A percentile compares a stretch with the other conserved stretches of the same genome.
These are phyloP conservation scores for Eleusine indica DNA, from an alignment of 176 grass and related monocot genomes.

Conservation along the genomic window DNA sequence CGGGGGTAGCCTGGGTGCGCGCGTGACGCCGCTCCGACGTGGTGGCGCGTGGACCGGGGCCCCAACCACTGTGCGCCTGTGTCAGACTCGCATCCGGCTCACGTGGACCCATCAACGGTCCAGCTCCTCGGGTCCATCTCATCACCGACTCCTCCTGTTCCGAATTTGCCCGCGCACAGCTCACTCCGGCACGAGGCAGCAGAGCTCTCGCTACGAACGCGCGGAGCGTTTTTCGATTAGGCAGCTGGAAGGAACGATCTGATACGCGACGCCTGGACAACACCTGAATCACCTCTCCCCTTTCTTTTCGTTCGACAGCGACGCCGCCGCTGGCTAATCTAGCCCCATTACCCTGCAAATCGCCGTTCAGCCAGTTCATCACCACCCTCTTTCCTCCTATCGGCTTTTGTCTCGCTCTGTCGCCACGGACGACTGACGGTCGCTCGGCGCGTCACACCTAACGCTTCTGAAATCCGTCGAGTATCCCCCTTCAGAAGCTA, in stretches of 20 bases:
- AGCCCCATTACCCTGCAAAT: conserved; percentile 10
- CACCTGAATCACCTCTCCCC: background rate
- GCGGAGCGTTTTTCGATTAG: background rate
- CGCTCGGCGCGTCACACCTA: background rate
- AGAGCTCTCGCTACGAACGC: too few species aligned
- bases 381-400: background rate
- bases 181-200: too few species aligned
- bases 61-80: conserved; percentile 22
- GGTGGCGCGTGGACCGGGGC: conserved; percentile 64
- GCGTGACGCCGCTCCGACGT: conserved; percentile 52
- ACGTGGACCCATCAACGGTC: background rate
- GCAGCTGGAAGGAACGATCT: background rate
- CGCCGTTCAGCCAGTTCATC: conserved; percentile 33
- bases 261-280: conserved; percentile 10
- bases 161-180: too few species aligned
- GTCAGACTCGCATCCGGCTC: conserved; percentile 24
- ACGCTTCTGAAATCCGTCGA: conserved; percentile 17
- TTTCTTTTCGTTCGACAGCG: background rate
- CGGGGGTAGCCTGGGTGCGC: background rate
- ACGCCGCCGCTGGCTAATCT: background rate
- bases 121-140: background rate
- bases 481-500: background rate
- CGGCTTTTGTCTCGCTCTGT: background rate
- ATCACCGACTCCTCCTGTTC: background rate
- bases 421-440: background rate